Conservation (phyloP, 2,329 filamentous ascomycete species). For the Clonostachys rhizophaga region DNA sequence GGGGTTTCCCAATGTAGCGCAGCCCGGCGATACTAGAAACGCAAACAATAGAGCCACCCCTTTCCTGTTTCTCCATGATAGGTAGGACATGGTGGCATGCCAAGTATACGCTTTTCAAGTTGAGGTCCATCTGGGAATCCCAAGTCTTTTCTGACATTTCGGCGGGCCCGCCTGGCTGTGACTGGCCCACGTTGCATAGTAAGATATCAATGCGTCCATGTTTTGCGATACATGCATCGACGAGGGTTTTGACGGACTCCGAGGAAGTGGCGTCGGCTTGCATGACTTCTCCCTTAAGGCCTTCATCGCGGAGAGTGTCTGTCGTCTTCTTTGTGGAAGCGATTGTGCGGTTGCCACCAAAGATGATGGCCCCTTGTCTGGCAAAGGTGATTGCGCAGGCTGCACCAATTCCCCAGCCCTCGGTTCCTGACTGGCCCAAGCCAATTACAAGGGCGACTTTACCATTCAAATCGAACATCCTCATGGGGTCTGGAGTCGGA, state of each 20-base stretch:
- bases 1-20: conserved; percentile 40
- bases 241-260: conserved; percentile 42
- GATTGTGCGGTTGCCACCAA: conserved; percentile 43
- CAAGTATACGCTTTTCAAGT: conserved; percentile 51
- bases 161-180: conserved; percentile 45
- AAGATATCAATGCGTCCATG: conserved; percentile 56
- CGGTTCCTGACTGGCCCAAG: conserved; percentile 33
- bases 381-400: conserved; percentile 42
- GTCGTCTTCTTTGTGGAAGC: conserved; percentile 30
- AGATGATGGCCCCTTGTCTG: conserved; percentile 40
- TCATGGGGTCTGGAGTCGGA: too few relatives aligned
- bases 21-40: conserved; percentile 46
- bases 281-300: conserved; percentile 30
- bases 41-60: conserved; percentile 36
- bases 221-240: conserved; percentile 43
- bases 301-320: conserved; percentile 25
- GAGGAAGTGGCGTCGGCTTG: conserved; percentile 46
- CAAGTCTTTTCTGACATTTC: conserved; percentile 41
- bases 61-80: conserved; percentile 44
- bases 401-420: conserved; percentile 46
- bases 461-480: conserved; percentile 29
- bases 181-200: conserved; percentile 56
- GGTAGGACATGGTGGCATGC: conserved; percentile 47
- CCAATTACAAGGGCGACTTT: conserved; percentile 41
- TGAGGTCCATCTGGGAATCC: conserved; percentile 48